Conservation (phyloP, 495 filamentous ascomycete species). For the Xylaria flabelliformis region DNA sequence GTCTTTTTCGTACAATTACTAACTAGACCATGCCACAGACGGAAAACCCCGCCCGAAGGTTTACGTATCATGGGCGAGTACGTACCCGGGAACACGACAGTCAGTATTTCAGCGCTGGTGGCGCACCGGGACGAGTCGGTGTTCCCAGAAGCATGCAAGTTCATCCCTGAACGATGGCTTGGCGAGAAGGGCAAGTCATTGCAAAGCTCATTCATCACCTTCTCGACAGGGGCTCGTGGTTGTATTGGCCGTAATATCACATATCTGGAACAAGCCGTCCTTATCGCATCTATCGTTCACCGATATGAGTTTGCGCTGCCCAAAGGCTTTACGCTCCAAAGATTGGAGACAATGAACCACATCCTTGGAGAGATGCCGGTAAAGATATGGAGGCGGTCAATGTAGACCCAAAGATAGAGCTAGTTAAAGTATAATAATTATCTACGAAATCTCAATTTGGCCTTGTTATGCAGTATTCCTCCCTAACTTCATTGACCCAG, state of each 20-base stretch:
- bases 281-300: slow-evolving; percentile 51
- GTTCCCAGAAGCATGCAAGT: slow-evolving; percentile 53
- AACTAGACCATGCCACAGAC: background rate
- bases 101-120: slow-evolving; percentile 33
- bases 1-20: background rate
- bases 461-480: too few species aligned
- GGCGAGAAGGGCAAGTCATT: slow-evolving; percentile 45
- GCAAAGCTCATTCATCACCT: slow-evolving; percentile 37
- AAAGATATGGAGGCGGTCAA: slow-evolving; percentile 32
- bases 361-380: slow-evolving; percentile 32
- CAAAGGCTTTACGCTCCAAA: slow-evolving; percentile 25
- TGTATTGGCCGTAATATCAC: slow-evolving; percentile 47
- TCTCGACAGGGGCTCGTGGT: slow-evolving; percentile 39
- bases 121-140: slow-evolving; percentile 43
- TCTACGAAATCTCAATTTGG: background rate
- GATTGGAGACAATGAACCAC: slow-evolving; percentile 34
- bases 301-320: slow-evolving; percentile 45
- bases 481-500: too few species aligned
- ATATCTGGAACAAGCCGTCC: slow-evolving; percentile 45
- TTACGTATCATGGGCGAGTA: slow-evolving; percentile 29
- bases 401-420: background rate
- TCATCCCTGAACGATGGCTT: slow-evolving; percentile 24
- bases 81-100: slow-evolving; percentile 33
- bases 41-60: slow-evolving; percentile 39
- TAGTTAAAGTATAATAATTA: background rate